Percentiles rank a stretch among this genome's conserved stretches.
Conservation (phyloP, 1,284 basidiomycete genomes). For the Pascua guehoae region DNA sequence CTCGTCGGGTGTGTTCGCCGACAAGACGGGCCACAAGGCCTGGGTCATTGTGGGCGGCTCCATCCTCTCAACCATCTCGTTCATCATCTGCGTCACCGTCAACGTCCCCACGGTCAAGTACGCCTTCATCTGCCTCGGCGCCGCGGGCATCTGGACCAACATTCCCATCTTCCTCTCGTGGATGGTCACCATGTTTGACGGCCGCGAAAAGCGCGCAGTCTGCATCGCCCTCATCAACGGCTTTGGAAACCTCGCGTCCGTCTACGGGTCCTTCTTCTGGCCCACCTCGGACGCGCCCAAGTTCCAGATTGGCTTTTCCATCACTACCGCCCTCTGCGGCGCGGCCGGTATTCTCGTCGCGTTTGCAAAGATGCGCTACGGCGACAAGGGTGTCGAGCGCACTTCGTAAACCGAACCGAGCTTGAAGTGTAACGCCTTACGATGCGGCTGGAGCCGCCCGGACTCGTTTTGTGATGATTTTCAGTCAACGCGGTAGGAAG, state of each 20-base stretch:
- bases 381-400: conserved; percentile 26
- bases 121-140: conserved; percentile 25
- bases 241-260: conserved; percentile 10
- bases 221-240: conserved; percentile 23
- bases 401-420: neutral
- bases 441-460: too few species aligned
- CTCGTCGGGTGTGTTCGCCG: conserved; percentile 20
- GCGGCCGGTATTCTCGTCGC: conserved; percentile 22
- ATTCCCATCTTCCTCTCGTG: conserved; percentile 23
- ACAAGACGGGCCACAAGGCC: conserved; percentile 15
- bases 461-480: too few species aligned
- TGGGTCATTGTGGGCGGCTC: conserved; percentile 18
- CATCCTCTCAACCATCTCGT: conserved; percentile 10
- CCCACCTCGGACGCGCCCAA: conserved; percentile 14
- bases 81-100: conserved; percentile 3
- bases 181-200: conserved; percentile 18
- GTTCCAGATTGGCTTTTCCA: conserved; percentile 20
- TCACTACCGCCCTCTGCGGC: conserved; percentile 34
- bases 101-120: conserved; percentile 17
- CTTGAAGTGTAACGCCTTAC: neutral
- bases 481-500: too few species aligned
- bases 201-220: conserved; percentile 24
- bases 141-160: conserved; percentile 22
- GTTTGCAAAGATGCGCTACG: conserved; percentile 30
- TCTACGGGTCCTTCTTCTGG: conserved; percentile 30